Evolutionary conservation across 371 early-diverging fungal species (phyloP).

Genomic region (Phascolomyces articulosus): DNA sequence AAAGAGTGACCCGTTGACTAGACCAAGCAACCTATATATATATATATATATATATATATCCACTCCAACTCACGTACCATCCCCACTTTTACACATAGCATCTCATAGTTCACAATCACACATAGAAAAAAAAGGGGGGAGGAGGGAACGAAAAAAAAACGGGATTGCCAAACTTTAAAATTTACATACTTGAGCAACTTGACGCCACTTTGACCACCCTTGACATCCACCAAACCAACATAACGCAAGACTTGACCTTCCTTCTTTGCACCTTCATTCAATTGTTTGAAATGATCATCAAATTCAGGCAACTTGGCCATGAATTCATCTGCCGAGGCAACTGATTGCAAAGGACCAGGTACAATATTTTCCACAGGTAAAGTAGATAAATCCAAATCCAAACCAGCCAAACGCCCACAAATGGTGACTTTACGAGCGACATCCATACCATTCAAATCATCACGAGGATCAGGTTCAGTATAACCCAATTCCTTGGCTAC

Average conservation of each 20-base stretch:
- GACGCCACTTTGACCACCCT: conserved; percentile 71
- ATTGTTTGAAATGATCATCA: conserved; percentile 79
- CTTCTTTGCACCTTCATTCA: conserved; percentile 77
- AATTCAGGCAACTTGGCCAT: conserved; percentile 81
- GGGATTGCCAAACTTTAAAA: neutral
- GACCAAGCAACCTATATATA: too few species aligned
- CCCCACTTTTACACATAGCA: too few species aligned
- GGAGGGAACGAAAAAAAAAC: neutral
- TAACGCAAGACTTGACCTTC: conserved; percentile 86
- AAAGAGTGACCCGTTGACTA: too few species aligned
- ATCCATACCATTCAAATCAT: conserved; percentile 98
- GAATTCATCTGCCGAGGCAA: conserved; percentile 79
- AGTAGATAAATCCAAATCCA: conserved; percentile 73
- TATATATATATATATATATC: too few species aligned
- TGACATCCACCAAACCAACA: conserved; percentile 88
- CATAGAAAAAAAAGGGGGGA: neutral
- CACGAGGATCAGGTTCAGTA: conserved; percentile 98
- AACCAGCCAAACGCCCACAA: conserved; percentile 87
- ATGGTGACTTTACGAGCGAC: conserved; percentile 97
- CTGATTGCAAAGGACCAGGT: conserved; percentile 79
- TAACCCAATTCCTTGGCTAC: conserved; percentile 93
- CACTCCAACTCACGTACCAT: too few species aligned
- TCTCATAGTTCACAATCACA: neutral
- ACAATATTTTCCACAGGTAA: conserved; percentile 94
- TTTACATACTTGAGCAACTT: conserved; percentile 74